Evolutionary conservation across 78 protist genomes (phyloP), one percentile per base, ranked within the genome.

Genomic region (Dictyostelium brefeldianum): DNA sequence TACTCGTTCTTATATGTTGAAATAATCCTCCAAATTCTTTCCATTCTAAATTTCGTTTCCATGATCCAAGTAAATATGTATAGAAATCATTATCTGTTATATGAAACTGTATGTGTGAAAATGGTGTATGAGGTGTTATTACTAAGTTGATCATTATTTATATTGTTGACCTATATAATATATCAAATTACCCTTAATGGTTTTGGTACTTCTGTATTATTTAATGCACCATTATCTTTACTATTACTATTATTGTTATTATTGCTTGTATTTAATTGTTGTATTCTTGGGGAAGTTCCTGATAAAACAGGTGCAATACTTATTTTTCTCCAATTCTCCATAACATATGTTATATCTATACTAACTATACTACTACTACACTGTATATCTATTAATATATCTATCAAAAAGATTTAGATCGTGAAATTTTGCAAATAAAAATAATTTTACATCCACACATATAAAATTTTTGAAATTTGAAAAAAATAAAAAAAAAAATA

Each of bases 31-130:
- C 92, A 77, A 81, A 93, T 20, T 93, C 92, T 59, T 80, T 81
- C 96, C 96, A 93, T 50, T 93, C 96, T 1, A 93, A 69, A 29
- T 93, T 93, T 62, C 96, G 69, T 69, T 93, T 93, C 96, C 96
- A 93, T 22, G 87, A 65, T 10, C 96, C 96, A 31, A 56, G 22
- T 59, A 93, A 53, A 25, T 84, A 93, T 8, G 84, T 62, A 56
- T 70, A 82, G 12, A 91, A 71, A 59, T 91, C 95, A 84, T 84
- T 84, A 59, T 84, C 92, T 75, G 71, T 46, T 27, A 85, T 75
- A 46, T 73, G 81, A 85, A 54, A 85, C 92, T 85, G 56, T 11
- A 51, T 3, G 27, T 36, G 46, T 47, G 43, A 36, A 36, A 36
- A 36, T 36, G 43, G 2, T 36, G 2, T 36, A 36, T 36, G 43